These are phyloP conservation scores for Didymella pinodella DNA, from an alignment of 2,329 filamentous ascomycete genomes.

Conservation along the genomic window DNA sequence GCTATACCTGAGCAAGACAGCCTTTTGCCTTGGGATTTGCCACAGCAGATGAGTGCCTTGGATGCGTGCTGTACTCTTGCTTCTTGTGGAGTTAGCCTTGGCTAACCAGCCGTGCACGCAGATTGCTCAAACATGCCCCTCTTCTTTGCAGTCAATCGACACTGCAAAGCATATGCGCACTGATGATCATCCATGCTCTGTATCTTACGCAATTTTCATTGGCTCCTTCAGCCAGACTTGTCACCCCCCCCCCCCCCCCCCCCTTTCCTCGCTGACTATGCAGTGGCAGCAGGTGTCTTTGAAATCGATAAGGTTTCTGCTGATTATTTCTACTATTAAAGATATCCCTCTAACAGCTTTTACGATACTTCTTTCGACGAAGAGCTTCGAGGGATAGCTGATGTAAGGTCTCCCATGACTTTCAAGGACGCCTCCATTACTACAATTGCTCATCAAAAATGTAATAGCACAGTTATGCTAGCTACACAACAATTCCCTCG, in stretches of 20 bases:
- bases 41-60: neutral
- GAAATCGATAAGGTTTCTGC: neutral
- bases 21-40: neutral
- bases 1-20: neutral
- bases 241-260: neutral
- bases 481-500: neutral
- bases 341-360: neutral
- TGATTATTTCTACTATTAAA: neutral
- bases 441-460: neutral
- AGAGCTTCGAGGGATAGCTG: neutral
- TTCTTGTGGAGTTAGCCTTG: neutral
- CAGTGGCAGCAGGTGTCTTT: neutral
- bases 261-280: neutral
- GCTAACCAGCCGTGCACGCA: neutral
- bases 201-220: neutral
- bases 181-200: neutral
- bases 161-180: no score
- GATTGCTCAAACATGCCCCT: neutral
- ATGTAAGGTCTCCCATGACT: neutral
- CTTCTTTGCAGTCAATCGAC: neutral
- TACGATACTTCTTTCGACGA: neutral
- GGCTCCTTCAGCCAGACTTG: neutral
- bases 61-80: neutral
- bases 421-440: neutral
- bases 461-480: neutral